These are phyloP conservation scores for Magnaporthiopsis incrustans DNA, from an alignment of 2,329 filamentous ascomycete genomes.

Conservation along the genomic window DNA sequence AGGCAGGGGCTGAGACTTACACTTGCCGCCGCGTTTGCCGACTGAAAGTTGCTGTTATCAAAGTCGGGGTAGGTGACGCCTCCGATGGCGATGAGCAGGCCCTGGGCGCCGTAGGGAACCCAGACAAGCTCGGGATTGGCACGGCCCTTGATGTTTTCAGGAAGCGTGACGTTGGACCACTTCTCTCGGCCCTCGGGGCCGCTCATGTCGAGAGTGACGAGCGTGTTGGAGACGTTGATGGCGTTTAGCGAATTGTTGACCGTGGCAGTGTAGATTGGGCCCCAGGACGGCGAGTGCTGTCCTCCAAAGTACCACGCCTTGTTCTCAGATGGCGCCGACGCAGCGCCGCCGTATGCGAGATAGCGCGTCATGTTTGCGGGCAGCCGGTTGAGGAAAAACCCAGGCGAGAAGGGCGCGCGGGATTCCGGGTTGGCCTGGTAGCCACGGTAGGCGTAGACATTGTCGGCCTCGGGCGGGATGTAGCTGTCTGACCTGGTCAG, in stretches of 20 bases:
- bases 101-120: slow-evolving; percentile 69
- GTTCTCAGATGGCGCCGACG: slow-evolving; percentile 60
- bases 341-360: slow-evolving; percentile 55
- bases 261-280: slow-evolving; percentile 34
- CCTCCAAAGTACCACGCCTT: slow-evolving; percentile 66
- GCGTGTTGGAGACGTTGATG: slow-evolving; percentile 40
- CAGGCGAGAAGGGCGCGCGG: slow-evolving; percentile 28
- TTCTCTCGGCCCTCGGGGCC: slow-evolving; percentile 33
- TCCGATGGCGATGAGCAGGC: slow-evolving; percentile 69
- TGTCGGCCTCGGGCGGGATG: slow-evolving; percentile 30
- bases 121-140: slow-evolving; percentile 61
- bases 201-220: slow-evolving; percentile 56
- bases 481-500: slow-evolving; percentile 26
- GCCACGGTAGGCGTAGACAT: slow-evolving; percentile 41
- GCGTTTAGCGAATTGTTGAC: slow-evolving; percentile 27
- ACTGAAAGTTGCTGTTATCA: slow-evolving; percentile 17
- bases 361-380: slow-evolving; percentile 47
- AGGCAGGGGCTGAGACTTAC: slow-evolving; percentile 22
- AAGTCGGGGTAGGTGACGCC: slow-evolving; percentile 60
- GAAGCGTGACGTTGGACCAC: slow-evolving; percentile 52
- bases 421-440: slow-evolving; percentile 25
- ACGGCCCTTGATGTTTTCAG: slow-evolving; percentile 39
- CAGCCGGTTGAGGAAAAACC: slow-evolving; percentile 34
- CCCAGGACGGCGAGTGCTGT: slow-evolving; percentile 40
- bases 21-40: slow-evolving; percentile 26